Conservation (phyloP, 306 rosid genomes). For the Leucaena leucocephala region DNA sequence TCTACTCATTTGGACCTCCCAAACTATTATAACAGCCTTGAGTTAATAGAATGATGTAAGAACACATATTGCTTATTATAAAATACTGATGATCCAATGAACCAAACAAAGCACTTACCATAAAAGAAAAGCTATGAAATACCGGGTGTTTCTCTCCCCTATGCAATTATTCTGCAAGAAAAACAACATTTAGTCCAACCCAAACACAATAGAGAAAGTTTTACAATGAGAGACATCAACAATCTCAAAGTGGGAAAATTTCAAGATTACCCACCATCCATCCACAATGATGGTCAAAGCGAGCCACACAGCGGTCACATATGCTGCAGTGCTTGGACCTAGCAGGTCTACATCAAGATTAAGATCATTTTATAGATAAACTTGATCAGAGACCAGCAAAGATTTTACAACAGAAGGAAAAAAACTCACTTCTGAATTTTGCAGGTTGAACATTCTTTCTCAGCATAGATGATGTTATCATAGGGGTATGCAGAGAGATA, state of each 20-base stretch:
- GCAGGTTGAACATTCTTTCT: constrained; percentile 93
- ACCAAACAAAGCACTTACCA: constrained; percentile 69
- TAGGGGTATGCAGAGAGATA: constrained; percentile 87
- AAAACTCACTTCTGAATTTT: constrained; percentile 82
- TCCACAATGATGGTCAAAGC: constrained; percentile 99
- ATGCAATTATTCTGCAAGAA: constrained; percentile 91
- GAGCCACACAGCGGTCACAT: constrained; percentile 89
- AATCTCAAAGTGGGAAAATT: constrained; percentile 8
- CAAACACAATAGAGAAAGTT: constrained; percentile 12
- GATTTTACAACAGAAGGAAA: neutral
- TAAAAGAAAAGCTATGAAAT: constrained; percentile 89
- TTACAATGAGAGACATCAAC: constrained; percentile 14
- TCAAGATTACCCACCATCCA: constrained; percentile 77
- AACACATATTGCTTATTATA: constrained; percentile 7
- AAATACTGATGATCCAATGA: constrained; percentile 28
- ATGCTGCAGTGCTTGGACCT: constrained; percentile 98
- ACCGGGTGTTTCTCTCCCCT: constrained; percentile 87
- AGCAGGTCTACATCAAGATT: constrained; percentile 74
- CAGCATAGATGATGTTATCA: constrained; percentile 74
- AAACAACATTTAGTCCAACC: constrained; percentile 36
- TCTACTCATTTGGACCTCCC: no score
- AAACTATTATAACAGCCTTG: neutral
- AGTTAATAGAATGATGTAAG: neutral
- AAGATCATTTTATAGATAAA: constrained; percentile 24
- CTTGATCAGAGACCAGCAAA: constrained; percentile 17